Conservation (phyloP, 108 stramenopile genomes). For the Nitzschia sp. region DNA sequence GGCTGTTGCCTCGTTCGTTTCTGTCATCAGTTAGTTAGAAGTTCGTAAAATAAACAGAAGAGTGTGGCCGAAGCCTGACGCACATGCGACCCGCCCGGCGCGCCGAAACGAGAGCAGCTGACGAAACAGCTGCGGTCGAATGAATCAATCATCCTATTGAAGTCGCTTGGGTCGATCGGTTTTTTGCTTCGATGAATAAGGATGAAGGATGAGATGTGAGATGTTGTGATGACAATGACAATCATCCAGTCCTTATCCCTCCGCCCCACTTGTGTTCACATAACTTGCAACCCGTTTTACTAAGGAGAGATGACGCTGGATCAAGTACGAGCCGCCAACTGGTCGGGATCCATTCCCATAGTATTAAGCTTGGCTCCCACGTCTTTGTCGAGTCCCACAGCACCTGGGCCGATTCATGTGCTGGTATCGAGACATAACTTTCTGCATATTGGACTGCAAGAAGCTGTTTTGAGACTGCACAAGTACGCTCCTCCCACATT, state of each 20-base stretch:
- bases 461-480: constrained; percentile 55
- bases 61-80: too few relatives aligned
- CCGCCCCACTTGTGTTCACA: too few relatives aligned
- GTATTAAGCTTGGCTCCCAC: constrained; percentile 59
- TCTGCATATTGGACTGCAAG: constrained; percentile 67
- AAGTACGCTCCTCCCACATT: constrained; percentile 59
- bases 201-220: too few relatives aligned
- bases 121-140: background rate
- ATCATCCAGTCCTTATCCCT: too few relatives aligned
- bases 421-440: constrained; percentile 67
- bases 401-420: constrained; percentile 63
- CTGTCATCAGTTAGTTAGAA: background rate
- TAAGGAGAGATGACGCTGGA: constrained; percentile 9
- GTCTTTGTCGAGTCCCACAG: constrained; percentile 67
- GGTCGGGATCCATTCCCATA: constrained; percentile 71
- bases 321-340: constrained; percentile 42
- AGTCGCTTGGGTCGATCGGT: too few relatives aligned
- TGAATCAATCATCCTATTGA: background rate
- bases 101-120: background rate
- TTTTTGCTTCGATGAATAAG: too few relatives aligned
- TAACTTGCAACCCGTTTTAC: too few relatives aligned
- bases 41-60: too few relatives aligned
- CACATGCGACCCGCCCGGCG: constrained; percentile 8
- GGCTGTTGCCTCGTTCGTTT: background rate
- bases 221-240: too few relatives aligned